These are phyloP conservation scores for Yamadazyma siamensis DNA, from an alignment of 1,139 yeast species.

Conservation along the genomic window DNA sequence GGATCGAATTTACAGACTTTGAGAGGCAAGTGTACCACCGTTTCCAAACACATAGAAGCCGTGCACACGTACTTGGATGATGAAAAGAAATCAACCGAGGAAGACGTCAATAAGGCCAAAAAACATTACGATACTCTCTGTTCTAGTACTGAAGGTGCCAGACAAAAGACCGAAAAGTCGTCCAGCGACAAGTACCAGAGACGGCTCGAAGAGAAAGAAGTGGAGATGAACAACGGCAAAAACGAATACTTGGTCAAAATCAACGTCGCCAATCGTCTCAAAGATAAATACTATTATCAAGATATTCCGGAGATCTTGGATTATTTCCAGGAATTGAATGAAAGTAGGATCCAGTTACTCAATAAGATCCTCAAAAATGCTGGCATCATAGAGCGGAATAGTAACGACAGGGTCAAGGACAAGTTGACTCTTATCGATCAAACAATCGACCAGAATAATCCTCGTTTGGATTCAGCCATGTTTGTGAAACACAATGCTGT, in stretches of 20 bases:
- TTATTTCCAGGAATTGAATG: conserved; percentile 80
- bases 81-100: conserved; percentile 61
- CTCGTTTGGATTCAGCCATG: conserved; percentile 82
- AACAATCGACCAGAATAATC: conserved; percentile 69
- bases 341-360: conserved; percentile 67
- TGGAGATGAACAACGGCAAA: conserved; percentile 83
- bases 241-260: conserved; percentile 79
- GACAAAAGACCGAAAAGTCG: conserved; percentile 65
- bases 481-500: conserved; percentile 79
- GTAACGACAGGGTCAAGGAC: conserved; percentile 50
- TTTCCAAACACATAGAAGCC: conserved; percentile 54
- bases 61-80: conserved; percentile 55
- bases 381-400: conserved; percentile 56
- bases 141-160: conserved; percentile 72
- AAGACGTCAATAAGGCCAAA: conserved; percentile 70
- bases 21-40: conserved; percentile 49
- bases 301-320: conserved; percentile 92
- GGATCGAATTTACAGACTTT: conserved; percentile 61
- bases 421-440: conserved; percentile 51
- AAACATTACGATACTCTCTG: conserved; percentile 76
- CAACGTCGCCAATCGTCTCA: conserved; percentile 81
- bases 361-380: conserved; percentile 72
- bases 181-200: conserved; percentile 56
- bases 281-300: conserved; percentile 90
- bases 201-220: conserved; percentile 59